Evolutionary conservation across 1,284 basidiomycete genomes (phyloP).

Genomic region (Stereum hirsutum): DNA sequence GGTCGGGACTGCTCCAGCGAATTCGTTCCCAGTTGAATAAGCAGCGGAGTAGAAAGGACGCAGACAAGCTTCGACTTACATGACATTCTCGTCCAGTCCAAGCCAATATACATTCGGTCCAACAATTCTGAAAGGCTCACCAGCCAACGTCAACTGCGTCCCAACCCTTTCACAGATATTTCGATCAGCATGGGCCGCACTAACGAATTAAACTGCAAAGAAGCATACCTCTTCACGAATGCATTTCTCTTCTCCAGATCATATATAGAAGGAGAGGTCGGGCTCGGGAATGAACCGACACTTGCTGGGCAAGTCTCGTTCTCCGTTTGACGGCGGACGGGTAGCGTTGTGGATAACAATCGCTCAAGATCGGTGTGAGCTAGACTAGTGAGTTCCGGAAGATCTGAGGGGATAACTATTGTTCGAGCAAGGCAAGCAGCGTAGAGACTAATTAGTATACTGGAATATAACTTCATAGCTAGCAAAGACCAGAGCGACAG

Average conservation of each 20-base stretch:
- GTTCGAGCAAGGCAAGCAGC: too few relatives aligned
- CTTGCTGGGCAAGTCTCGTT: too few relatives aligned
- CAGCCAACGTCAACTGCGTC: neutral
- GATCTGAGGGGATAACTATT: too few relatives aligned
- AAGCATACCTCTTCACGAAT: neutral
- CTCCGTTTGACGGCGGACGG: too few relatives aligned
- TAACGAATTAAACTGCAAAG: neutral
- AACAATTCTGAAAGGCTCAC: neutral
- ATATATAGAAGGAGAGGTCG: neutral
- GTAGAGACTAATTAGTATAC: too few relatives aligned
- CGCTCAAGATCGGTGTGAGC: too few relatives aligned
- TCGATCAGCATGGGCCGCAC: neutral
- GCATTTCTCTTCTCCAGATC: neutral
- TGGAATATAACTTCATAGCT: too few relatives aligned
- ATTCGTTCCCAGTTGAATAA: neutral
- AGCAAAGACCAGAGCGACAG: too few relatives aligned
- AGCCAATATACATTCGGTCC: slow-evolving; percentile 23
- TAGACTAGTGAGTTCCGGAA: too few relatives aligned
- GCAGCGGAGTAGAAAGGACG: too few relatives aligned
- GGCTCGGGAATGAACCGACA: too few relatives aligned
- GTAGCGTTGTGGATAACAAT: too few relatives aligned
- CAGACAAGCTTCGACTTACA: slow-evolving; percentile 7
- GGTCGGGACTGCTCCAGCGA: slow-evolving; percentile 11
- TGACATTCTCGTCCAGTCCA: slow-evolving; percentile 17
- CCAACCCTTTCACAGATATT: neutral